Base-by-base conservation (phyloP, 208 protist genomes). In the Trypanosoma cruzi region DNA sequence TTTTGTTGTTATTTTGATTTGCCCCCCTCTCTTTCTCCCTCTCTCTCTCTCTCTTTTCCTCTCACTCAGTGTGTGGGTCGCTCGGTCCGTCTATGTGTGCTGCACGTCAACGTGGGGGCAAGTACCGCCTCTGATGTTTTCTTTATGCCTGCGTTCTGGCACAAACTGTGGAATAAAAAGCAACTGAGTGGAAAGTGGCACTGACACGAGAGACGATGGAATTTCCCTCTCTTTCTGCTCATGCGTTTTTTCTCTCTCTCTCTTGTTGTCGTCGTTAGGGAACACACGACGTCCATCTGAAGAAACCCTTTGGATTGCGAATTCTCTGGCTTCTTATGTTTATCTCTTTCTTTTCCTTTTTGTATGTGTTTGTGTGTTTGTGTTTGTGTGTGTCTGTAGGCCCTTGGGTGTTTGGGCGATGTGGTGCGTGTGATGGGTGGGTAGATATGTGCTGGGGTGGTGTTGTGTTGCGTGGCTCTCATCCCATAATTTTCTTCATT, bases 1-100 rank as follows among this genome's bases (percentile, higher is more conserved):
- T n/a, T n/a, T n/a, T n/a, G n/a, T 58, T 46, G 5, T 56, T 68
- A 31, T 57, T 22, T 37, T 20, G 28, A 20, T 50, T 20, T 56
- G 0, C 40, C 1, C 37, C 10, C 36, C 26, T 22, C 18, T 34
- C 46, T 14, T 40, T 14, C 13, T 55, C 36, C 20, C 36, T 34
- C 53, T 48, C n/a, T 68, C 74, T 49, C 74, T 60, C 34, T 69
- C 52, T 60, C 37, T 10, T 57, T 40, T 67, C 40, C 40, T 7
- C 40, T 16, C 40, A 7, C 40, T 44, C 40, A 20, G 40, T 16
- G 8, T 44, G 40, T 13, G n/a, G n/a, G n/a, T n/a, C n/a, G n/a
- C n/a, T n/a, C n/a, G n/a, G n/a, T n/a, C n/a, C n/a, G n/a, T 44
- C 18, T 40, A 18, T 44, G 40, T 44, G 7, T 16, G 13, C 40